Evolutionary conservation across 116 monocot species (phyloP), one percentile per base, ranked within the genome.

Genomic region (Phalaenopsis hybrid): DNA sequence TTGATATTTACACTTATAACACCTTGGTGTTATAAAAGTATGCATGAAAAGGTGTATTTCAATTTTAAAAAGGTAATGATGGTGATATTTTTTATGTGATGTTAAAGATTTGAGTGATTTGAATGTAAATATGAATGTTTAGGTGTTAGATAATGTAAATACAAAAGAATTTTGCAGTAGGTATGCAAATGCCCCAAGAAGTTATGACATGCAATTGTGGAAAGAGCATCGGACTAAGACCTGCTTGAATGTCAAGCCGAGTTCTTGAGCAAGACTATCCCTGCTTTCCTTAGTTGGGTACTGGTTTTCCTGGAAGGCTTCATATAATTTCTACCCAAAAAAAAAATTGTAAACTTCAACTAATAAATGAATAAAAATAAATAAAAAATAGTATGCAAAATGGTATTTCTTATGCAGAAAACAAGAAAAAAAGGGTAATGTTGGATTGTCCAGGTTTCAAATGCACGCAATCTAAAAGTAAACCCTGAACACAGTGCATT

Each of bases 251-350:
- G 90, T 89, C 77, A 89, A 43, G 9, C 93, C 88, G 34, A 92
- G 79, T 74, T 93, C 89, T 83, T 79, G 84, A 41, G 92, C 91
- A 18, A 93, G 79, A 69, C 76, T 82, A 83, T 85, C 90, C 82
- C 88, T 96, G 6, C 43, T 84, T 51, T 85, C 78, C 25, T 86
- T 87, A 31, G 67, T 82, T 73, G 93, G 93, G 79, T 96, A 91
- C 78, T 86, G 90, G 45, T 90, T 90, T 86, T 86, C 84, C 49
- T 86, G 76, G 57, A 93, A 96, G 58, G 67, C 81, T 51, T 91
- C 90, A 74, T 65, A 74, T 43, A 95, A 91, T 86, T 87, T 91
- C 93, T 95, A 85, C 61, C 31, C 73, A 61, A 44, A 84, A 51
- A 81, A 73, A 45, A 37, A 48, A 82, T 17, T 45, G 69, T 8